These are phyloP conservation scores for Eimeria praecox DNA, from an alignment of 169 alveolate species.

Conservation along the genomic window DNA sequence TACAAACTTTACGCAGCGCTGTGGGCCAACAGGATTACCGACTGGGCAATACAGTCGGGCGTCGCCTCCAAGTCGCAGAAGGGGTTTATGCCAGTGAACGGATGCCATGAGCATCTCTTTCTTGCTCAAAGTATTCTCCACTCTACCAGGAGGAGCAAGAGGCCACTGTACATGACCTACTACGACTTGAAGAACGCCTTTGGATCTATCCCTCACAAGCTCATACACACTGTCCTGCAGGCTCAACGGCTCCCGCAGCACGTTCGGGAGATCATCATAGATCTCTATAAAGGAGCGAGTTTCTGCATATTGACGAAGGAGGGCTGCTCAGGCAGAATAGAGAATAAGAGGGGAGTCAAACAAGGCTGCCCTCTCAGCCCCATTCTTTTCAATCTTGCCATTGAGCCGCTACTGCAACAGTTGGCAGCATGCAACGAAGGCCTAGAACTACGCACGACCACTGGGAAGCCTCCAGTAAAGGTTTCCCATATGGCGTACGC, in stretches of 20 bases:
- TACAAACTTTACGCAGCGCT: no score
- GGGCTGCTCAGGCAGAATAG: not conserved
- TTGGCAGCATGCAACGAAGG: slow-evolving; percentile 8
- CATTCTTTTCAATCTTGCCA: not conserved
- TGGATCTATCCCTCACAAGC: not conserved
- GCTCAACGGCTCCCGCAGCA: slow-evolving; percentile 21
- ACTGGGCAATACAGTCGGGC: not conserved
- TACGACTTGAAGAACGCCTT: not conserved
- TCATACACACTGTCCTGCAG: not conserved
- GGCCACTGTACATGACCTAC: not conserved
- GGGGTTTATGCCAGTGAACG: not conserved
- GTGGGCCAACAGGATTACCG: not conserved
- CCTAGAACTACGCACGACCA: not conserved
- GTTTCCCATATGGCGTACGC: slow-evolving; percentile 23
- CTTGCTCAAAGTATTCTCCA: slow-evolving; percentile 3
- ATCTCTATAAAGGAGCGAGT: not conserved
- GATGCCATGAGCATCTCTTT: slow-evolving; percentile 3
- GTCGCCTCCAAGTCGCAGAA: slow-evolving; percentile 21
- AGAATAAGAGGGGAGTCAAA: slow-evolving; percentile 5
- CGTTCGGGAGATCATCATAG: not conserved
- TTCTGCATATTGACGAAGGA: not conserved
- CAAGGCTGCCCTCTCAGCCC: slow-evolving; percentile 20
- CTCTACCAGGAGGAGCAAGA: slow-evolving; percentile 1
- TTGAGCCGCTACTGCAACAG: slow-evolving; percentile 9
- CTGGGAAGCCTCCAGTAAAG: not conserved